Base-by-base conservation (phyloP, 2,329 filamentous ascomycete species). In the Dendryphion nanum region DNA sequence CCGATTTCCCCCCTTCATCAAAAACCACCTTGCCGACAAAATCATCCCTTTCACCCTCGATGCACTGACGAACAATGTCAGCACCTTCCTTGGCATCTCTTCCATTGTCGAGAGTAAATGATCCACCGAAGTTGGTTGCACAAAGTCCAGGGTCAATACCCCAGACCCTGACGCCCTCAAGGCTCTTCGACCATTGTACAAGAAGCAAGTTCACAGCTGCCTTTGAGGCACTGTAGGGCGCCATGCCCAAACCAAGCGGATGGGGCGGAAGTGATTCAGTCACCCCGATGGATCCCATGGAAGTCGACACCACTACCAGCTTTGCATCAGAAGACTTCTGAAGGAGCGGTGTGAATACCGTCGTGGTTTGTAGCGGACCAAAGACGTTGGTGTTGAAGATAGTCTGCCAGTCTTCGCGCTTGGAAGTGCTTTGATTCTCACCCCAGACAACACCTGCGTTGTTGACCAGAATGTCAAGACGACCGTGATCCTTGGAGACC, bases 331-430 rank as follows among this genome's bases (percentile, higher is more conserved):
- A 10, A 0, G 60, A 57, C 30, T 59, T 53, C 8, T 53, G 42
- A 5, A 67, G 45, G 1, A 66, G 44, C 2, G 63, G 59, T 4
- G 47, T 36, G 28, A 65, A 58, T 1, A 44, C 33, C 16, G 51
- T 35, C 4, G 57, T 48, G 2, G 64, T 42, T n/a, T 57, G 35
- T 3, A 59, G 53, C 3, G 59, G 37, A 4, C 56, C 57, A 4
- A 53, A 47, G 21, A 63, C 57, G 40, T 64, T 63, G 18, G 56
- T 54, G 7, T 63, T 45, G 28, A 65, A 40, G 23, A 47, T 36
- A 10, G 30, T 14, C 15, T 33, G 8, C 23, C 23, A 26, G 23
- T 26, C 23, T n/a, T 8, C 23, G 23, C 23, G 23, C n/a, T n/a
- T n/a, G n/a, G n/a, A n/a, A 26, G 23, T 26, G 8, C 8, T 26